A percentile compares a stretch with the other conserved stretches of the same genome.
Evolutionary conservation across 805 yeast species (phyloP).

Genomic region (Komagataella pastoris): DNA sequence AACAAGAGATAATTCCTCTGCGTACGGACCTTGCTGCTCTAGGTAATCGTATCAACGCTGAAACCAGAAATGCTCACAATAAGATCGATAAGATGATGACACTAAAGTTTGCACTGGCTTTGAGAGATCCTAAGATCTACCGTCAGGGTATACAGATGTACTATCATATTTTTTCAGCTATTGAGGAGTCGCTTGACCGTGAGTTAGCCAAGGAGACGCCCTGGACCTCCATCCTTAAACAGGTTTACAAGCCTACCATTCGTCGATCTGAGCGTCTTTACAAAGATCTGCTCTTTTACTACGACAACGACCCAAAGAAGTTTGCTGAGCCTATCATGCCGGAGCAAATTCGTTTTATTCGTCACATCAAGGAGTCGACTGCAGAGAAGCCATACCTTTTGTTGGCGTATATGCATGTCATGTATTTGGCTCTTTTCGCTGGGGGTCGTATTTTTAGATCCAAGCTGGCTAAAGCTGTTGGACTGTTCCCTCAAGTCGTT

Average conservation of each 20-base stretch:
- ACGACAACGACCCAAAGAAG: slow-evolving; percentile 39
- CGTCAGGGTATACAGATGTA: slow-evolving; percentile 71
- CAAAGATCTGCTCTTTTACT: slow-evolving; percentile 56
- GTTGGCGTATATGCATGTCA: slow-evolving; percentile 73
- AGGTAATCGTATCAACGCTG: slow-evolving; percentile 66
- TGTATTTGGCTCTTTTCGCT: slow-evolving; percentile 77
- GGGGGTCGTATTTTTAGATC: slow-evolving; percentile 72
- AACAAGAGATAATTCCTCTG: slow-evolving; percentile 56
- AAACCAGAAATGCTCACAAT: slow-evolving; percentile 55
- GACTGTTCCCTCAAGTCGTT: slow-evolving; percentile 62
- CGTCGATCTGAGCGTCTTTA: slow-evolving; percentile 44
- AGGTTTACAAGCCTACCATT: slow-evolving; percentile 60
- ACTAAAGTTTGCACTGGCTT: slow-evolving; percentile 58
- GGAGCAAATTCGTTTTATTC: slow-evolving; percentile 45
- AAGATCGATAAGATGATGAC: slow-evolving; percentile 57
- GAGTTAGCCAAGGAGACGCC: slow-evolving; percentile 27
- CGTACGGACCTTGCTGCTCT: slow-evolving; percentile 73
- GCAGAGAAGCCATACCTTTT: slow-evolving; percentile 54
- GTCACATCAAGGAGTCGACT: slow-evolving; percentile 44
- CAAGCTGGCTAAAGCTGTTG: slow-evolving; percentile 48
- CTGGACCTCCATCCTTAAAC: slow-evolving; percentile 33
- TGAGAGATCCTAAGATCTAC: slow-evolving; percentile 63
- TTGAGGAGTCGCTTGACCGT: slow-evolving; percentile 36
- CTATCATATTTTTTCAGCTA: slow-evolving; percentile 55
- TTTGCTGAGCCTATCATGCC: slow-evolving; percentile 44